Conservation (phyloP, 495 filamentous ascomycete species). For the Neurospora sp. region DNA sequence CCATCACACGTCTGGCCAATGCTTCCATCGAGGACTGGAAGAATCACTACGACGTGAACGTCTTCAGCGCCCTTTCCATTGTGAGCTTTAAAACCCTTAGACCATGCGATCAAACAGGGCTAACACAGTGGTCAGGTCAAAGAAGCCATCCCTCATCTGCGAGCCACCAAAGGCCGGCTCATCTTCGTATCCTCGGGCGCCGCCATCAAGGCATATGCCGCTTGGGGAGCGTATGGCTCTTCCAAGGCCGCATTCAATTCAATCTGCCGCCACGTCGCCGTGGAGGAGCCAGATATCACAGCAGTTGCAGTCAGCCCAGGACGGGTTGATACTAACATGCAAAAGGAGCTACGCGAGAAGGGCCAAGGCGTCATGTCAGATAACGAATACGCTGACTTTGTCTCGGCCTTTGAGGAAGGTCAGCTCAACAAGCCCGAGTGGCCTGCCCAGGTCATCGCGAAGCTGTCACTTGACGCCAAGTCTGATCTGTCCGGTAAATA, state of each 20-base stretch:
- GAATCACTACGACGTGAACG: constrained; percentile 67
- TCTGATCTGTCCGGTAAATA: constrained; percentile 65
- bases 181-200: constrained; percentile 73
- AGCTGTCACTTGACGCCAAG: constrained; percentile 48
- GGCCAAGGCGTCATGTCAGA: constrained; percentile 55
- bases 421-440: constrained; percentile 71
- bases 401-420: constrained; percentile 52
- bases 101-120: not conserved
- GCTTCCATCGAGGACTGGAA: constrained; percentile 62
- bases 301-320: constrained; percentile 68
- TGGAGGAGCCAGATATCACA: constrained; percentile 71
- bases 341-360: constrained; percentile 65
- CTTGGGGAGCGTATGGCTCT: constrained; percentile 74
- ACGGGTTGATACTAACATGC: constrained; percentile 90
- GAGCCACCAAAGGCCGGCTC: constrained; percentile 56
- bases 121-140: constrained; percentile 45
- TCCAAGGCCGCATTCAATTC: constrained; percentile 88
- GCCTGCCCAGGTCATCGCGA: constrained; percentile 78
- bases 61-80: constrained; percentile 70
- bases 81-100: constrained; percentile 37
- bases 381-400: constrained; percentile 60
- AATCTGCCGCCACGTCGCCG: constrained; percentile 58
- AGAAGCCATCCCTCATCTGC: constrained; percentile 62
- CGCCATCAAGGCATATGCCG: constrained; percentile 52
- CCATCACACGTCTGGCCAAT: constrained; percentile 63